Conservation (phyloP, 2,329 filamentous ascomycete genomes). For the Exophiala xenobiotica region DNA sequence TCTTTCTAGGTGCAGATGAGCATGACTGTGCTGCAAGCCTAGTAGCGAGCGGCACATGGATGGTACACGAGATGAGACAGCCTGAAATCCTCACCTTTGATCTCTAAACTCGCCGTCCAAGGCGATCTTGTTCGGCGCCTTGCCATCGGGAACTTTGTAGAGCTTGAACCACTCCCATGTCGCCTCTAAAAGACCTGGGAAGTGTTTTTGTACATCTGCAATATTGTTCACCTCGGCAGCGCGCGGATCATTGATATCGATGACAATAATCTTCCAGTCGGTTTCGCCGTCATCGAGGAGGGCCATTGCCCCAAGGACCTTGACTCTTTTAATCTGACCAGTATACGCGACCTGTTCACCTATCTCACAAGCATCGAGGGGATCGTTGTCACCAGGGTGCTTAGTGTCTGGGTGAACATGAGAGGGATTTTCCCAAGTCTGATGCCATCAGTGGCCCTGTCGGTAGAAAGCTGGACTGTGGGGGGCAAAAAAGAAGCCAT, state of each 20-base stretch:
- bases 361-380: conserved; percentile 98
- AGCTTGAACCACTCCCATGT: conserved; percentile 99
- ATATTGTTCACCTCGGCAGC: conserved; percentile 96
- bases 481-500: neutral
- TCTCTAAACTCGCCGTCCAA: conserved; percentile 99
- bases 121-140: conserved; percentile 99
- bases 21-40: too few species aligned
- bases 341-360: conserved; percentile 94
- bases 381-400: conserved; percentile 99
- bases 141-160: conserved; percentile 99
- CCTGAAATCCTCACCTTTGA: conserved; percentile 85
- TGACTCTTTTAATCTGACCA: conserved; percentile 98
- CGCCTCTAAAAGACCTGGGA: conserved; percentile 91
- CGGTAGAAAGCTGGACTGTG: neutral
- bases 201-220: conserved; percentile 97
- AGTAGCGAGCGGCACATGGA: too few species aligned
- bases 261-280: conserved; percentile 99
- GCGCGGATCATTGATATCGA: conserved; percentile 89
- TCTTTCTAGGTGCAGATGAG: too few species aligned
- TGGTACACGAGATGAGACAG: too few species aligned
- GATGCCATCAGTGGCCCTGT: conserved; percentile 18
- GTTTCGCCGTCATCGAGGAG: conserved; percentile 99
- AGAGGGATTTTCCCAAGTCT: conserved; percentile 99
- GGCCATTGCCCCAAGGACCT: conserved; percentile 98
- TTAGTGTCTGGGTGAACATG: conserved; percentile 96